phyloP scores from a whole-genome alignment of 225 moss, liverwort and hornwort genomes.

The Bryum argenteum region DNA sequence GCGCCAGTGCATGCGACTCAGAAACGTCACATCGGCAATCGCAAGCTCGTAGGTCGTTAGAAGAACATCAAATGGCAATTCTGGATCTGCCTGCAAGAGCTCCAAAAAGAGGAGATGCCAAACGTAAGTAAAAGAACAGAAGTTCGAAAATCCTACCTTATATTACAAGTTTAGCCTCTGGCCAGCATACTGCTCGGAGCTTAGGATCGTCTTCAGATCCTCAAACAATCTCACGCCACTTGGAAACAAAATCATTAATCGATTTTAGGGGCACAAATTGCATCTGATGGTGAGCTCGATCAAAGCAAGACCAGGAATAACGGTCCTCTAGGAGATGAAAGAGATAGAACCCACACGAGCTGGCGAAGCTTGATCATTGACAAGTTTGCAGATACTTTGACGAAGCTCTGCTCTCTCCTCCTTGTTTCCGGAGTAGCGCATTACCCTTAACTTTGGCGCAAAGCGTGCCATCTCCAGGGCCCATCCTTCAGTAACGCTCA shows the following conservation, averaged over 20 bases:
- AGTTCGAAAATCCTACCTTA: neutral
- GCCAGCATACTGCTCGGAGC: neutral
- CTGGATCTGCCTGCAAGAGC: slow-evolving; percentile 74
- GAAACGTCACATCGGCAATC: slow-evolving; percentile 74
- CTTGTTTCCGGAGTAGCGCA: slow-evolving; percentile 82
- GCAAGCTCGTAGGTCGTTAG: slow-evolving; percentile 93
- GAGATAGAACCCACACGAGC: slow-evolving; percentile 48
- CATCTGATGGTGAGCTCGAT: neutral
- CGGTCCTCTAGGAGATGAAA: neutral
- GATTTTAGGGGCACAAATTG: too few relatives aligned
- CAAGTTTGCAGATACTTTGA: slow-evolving; percentile 48
- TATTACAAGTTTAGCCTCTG: neutral
- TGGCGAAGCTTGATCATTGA: slow-evolving; percentile 52
- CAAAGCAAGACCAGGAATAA: neutral
- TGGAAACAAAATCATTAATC: neutral
- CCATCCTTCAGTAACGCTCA: slow-evolving; percentile 94
- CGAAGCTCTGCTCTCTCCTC: slow-evolving; percentile 65
- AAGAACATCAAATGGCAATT: slow-evolving; percentile 73
- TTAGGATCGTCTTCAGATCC: neutral
- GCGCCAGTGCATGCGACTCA: slow-evolving; percentile 74
- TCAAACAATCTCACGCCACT: neutral
- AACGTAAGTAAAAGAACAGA: slow-evolving; percentile 2
- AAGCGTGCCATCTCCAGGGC: slow-evolving; percentile 78
- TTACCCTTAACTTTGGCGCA: slow-evolving; percentile 60
- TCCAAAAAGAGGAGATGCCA: slow-evolving; percentile 17